Evolutionary conservation across 768 basidiomycete genomes (phyloP), one percentile per base, ranked within the genome.

Genomic region (Calocybe cyanea): DNA sequence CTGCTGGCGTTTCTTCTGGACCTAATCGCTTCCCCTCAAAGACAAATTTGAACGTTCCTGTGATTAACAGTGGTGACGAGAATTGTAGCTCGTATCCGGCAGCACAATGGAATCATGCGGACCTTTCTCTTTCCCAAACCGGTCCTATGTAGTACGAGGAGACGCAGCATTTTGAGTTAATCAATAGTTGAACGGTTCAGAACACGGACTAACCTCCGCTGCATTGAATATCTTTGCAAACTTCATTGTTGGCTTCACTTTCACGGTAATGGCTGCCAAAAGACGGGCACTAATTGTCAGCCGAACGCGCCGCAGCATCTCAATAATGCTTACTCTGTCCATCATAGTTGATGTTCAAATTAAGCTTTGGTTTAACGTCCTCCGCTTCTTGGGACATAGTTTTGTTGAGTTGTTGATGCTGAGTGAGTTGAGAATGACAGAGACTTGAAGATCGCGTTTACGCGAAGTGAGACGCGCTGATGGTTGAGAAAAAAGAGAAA

Each of bases 341-440:
- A 45, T 84, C 81, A 48, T 72, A 78, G 28, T 62, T 60, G 53
- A 87, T 68, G 42, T 67, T 65, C n/a, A 87, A 61, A 59, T 79
- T 83, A 38, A 87, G 67, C 54, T 87, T 87, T 13, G 85, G 84
- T 60, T 86, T 87, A 19, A 80, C 76, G 45, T 87, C 83, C 13
- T 35, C 34, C 7, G 14, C 14, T 53, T 67, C 67, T 71, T 80
- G 68, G 41, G 70, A 67, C 76, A 75, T 76, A 14, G 37, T 11
- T 28, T 28, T 5, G 5, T 6, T 28, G 11, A 11, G 11, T 28
- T 11, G 11, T 6, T 6, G 11, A 11, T 11, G n/a, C 18, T 13
- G 23, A 33, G 32, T 15, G 15, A 32, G 19, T 20, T 37, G 11
- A 28, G 25, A 28, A 11, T 28, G 6, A 28, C 21, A 23, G 4